A percentile compares a stretch with the other conserved stretches of the same genome.
These are phyloP conservation scores for Eucalyptus rudis DNA, from an alignment of 345 rosid species.

Conservation along the genomic window DNA sequence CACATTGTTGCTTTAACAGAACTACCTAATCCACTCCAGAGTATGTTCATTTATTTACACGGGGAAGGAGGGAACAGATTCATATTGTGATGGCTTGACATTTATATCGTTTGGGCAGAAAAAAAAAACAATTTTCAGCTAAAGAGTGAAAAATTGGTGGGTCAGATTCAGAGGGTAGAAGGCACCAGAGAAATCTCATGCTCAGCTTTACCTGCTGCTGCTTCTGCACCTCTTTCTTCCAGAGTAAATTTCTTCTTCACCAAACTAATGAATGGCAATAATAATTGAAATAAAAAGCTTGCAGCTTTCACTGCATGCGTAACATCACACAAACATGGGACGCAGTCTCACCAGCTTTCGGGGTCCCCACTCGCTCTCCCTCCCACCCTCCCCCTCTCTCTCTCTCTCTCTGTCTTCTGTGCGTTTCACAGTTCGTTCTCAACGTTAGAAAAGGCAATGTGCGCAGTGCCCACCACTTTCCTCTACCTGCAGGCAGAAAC, in stretches of 20 bases:
- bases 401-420: background rate
- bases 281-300: background rate
- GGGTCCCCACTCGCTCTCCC: background rate
- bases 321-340: background rate
- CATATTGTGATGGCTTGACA: background rate
- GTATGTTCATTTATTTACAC: background rate
- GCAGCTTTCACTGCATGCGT: background rate
- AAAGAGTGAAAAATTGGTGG: background rate
- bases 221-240: background rate
- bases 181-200: background rate
- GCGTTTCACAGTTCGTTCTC: background rate
- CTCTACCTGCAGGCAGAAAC: background rate
- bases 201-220: background rate
- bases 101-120: background rate
- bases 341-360: background rate
- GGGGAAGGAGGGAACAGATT: background rate
- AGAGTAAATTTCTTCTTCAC: background rate
- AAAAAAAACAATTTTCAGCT: background rate
- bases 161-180: background rate
- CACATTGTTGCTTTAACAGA: background rate
- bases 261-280: background rate
- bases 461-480: background rate
- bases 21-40: background rate
- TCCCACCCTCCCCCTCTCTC: background rate
- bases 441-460: background rate